phyloP scores from a whole-genome alignment of 192 early-diverging fungal genomes.

The Coemansia sp. region DNA sequence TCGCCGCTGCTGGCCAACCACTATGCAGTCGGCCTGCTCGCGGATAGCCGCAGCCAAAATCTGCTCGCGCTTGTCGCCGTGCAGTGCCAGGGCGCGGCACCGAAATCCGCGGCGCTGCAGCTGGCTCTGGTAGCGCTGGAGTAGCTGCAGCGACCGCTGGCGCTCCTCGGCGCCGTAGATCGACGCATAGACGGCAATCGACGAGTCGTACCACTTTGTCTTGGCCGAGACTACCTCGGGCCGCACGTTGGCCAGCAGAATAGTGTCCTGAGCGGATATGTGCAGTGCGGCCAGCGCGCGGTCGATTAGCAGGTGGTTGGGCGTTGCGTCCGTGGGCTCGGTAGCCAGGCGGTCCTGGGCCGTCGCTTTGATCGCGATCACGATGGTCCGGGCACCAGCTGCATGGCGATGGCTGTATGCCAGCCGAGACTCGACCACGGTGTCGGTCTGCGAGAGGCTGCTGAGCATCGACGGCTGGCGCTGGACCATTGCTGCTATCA shows the following conservation, averaged over 20 bases:
- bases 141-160: conserved; percentile 7
- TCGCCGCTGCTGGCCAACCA: conserved; percentile 7
- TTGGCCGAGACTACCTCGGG: conserved; percentile 6
- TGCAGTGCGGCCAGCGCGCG: conserved; percentile 7
- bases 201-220: conserved; percentile 10
- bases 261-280: conserved; percentile 5
- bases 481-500: background rate
- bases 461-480: background rate
- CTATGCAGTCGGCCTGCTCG: conserved; percentile 8
- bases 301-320: conserved; percentile 12
- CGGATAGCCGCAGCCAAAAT: background rate
- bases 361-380: conserved; percentile 6
- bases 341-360: background rate
- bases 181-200: conserved; percentile 8
- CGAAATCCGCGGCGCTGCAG: conserved; percentile 6
- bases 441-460: conserved; percentile 2
- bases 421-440: conserved; percentile 2
- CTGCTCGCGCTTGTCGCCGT: conserved; percentile 17
- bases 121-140: conserved; percentile 5
- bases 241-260: conserved; percentile 15
- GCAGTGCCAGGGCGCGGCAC: conserved; percentile 13
- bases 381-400: conserved; percentile 1
- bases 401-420: too few relatives aligned
- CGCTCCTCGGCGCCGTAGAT: conserved; percentile 21
- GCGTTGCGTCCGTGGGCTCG: background rate